A percentile compares a stretch with the other conserved stretches of the same genome.
phyloP scores from a whole-genome alignment of 805 yeast genomes.

The Lipomyces sp. region DNA sequence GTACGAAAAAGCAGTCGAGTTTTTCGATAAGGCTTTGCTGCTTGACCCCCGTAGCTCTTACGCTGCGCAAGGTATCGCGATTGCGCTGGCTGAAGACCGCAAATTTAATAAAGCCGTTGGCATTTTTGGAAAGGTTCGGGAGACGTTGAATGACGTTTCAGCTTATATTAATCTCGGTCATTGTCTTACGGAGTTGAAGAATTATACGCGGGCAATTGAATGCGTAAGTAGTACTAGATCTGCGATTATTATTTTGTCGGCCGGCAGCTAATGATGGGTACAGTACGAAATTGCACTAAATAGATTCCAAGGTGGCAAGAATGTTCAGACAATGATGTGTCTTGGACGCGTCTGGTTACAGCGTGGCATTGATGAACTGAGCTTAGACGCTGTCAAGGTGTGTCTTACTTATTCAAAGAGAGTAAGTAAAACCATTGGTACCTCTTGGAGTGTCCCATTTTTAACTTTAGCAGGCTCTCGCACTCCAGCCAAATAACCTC shows the following conservation, averaged over 20 bases:
- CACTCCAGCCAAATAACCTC: slow-evolving; percentile 49
- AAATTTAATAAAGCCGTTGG: slow-evolving; percentile 73
- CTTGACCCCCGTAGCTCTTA: slow-evolving; percentile 84
- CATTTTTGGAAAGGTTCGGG: slow-evolving; percentile 85
- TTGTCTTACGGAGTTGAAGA: slow-evolving; percentile 79
- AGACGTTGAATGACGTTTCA: slow-evolving; percentile 81
- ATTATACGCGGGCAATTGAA: slow-evolving; percentile 85
- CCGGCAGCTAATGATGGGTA: slow-evolving; percentile 4
- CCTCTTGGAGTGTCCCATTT: background rate
- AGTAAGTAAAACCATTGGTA: background rate
- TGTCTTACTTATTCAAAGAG: slow-evolving; percentile 61
- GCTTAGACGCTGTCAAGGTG: slow-evolving; percentile 60
- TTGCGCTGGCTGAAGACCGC: slow-evolving; percentile 79
- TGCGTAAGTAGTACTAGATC: slow-evolving; percentile 38
- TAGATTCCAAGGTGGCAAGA: slow-evolving; percentile 63
- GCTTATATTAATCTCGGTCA: slow-evolving; percentile 87
- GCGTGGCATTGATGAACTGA: slow-evolving; percentile 73
- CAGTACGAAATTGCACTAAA: slow-evolving; percentile 77
- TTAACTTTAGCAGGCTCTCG: slow-evolving; percentile 54
- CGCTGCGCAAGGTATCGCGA: slow-evolving; percentile 98
- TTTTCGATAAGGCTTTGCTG: slow-evolving; percentile 84
- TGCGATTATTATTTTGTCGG: background rate
- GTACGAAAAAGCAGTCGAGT: slow-evolving; percentile 87
- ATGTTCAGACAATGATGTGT: slow-evolving; percentile 67
- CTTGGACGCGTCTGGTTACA: slow-evolving; percentile 89